Evolutionary conservation across 148 eudicot genomes (phyloP), one percentile per base, ranked within the genome.

Genomic region (Suaeda aralocaspica): DNA sequence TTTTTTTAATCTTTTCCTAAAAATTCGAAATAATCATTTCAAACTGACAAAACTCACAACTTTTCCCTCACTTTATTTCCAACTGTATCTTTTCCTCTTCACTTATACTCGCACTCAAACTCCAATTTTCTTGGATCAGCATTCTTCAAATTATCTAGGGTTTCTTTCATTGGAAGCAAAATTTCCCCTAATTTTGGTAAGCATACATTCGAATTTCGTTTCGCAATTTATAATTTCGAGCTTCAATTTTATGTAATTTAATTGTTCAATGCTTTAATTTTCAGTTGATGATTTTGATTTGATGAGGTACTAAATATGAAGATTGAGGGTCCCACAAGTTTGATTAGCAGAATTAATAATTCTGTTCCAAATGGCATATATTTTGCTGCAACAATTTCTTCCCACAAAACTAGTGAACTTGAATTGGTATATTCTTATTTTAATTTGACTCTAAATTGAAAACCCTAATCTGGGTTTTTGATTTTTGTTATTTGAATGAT

Each of bases 361-460:
- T 41, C 78, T 34, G 61, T 77, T 57, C 70, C 83, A 30, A 79
- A 72, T 33, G 88, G 82, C 61, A 44, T 85, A 45, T 87, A 87
- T 82, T 78, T 88, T 50, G 85, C 85, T 34, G 30, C 86, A 22
- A 87, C 98, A 50, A 36, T 81, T 28, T 72, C 92, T 56, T 82
- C 86, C 61, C 60, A 74, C 28, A 76, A 78, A 65, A 78, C 89
- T 14, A 83, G 80, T 78, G 96, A 93, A 88, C 61, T 83, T 81
- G 87, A 85, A 25, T 74, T 93, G 89, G 98, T 93, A 88, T 22
- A 11, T 22, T 76, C 67, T 64, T 4, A 51, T 59, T 41, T 24
- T 14, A 12, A 28, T 5, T 11, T 44, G 44, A 19, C 25, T 1
- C 26, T 13, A 5, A 11, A 53, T 21, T 24, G 21, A 26, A n/a